Base-by-base conservation (phyloP, 2,329 filamentous ascomycete genomes). In the Colletotrichum liriopes region DNA sequence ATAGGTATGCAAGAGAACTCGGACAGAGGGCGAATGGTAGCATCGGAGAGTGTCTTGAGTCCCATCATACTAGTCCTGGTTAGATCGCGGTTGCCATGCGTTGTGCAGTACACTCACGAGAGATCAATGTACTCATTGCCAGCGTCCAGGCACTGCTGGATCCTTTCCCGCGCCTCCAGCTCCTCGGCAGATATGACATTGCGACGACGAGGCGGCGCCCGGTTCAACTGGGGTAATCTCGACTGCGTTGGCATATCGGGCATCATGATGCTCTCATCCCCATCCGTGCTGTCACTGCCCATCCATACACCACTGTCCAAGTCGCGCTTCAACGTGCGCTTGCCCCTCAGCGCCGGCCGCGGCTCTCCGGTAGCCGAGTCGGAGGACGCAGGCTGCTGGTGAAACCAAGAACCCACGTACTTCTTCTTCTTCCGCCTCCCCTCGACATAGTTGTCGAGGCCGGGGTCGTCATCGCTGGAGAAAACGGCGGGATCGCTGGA, bases 401-500 rank as follows among this genome's bases (percentile, higher is more conserved):
- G 87, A 79, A 89, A 94, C 92, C 92, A 94, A 5, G 91, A 87
- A 5, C 92, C 92, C 54, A 89, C 83, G 73, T 92, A 91, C 60
- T 89, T 86, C 76, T 85, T 86, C 83, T 93, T 94, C 72, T 88
- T 87, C 74, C 87, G 85, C 35, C 86, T 84, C 1, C 85, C 86
- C 59, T 87, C 83, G 32, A 85, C 82, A 77, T 93, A 93, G 76
- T 92, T 92, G 72, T 93, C 91, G 59, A 91, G 79, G 1, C 88
- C 88, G 3, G 90, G 90, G 69, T 93, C 92, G 76, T 93, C 92
- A 71, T 94, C 92, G 78, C 90, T 92, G 5, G 91, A 93, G 80
- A 94, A 94, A 35, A 93, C 80, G 60, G 90, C 87, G 4, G 92
- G 91, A 77, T 94, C 92, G 77, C 92, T 93, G 26, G 91, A 93